Base-by-base conservation (phyloP, 371 early-diverging fungal species). In the Syncephalis plumigaleata region DNA sequence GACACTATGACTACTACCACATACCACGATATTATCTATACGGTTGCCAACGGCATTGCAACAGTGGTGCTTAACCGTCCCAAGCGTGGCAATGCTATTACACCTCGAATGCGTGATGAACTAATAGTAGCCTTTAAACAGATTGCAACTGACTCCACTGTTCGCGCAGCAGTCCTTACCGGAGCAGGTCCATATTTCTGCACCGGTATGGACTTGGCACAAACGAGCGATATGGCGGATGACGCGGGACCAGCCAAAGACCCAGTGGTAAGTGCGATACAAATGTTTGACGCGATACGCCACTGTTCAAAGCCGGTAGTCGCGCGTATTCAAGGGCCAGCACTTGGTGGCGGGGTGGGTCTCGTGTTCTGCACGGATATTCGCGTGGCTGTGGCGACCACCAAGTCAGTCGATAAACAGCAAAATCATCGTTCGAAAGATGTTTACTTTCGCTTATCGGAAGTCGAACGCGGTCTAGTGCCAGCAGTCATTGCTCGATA, bases 141-240 rank as follows among this genome's bases (percentile, higher is more conserved):
- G 20, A 56, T 73, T 2, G 68, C 63, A 36, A 56, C 49, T 13
- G 73, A 81, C 55, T 52, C 60, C 0, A 25, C 54, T 2, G 64
- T 80, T 2, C 66, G 77, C 27, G 66, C 73, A 8, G 58, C 80
- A 23, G 63, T 82, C 9, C 49, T 82, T 18, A 78, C 80, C 1
- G 83, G 77, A 7, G 56, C 68, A 16, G 83, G 83, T 43, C 78
- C 77, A 45, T 82, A 66, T 58, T 82, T 82, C 54, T 79, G 81
- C 55, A 76, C 79, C 0, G 83, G 83, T 39, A 77, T 80, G 78
- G 76, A 78, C 53, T 53, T 76, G 31, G 61, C 67, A 9, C 57
- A 60, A 36, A 37, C 55, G 38, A 18, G 56, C 36, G 56, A 56
- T 16, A 44, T 53, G 18, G 36, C 51, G 44, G 49, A 59, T 48